Conservation (phyloP, 306 rosid genomes). For the Cicer bijugum region DNA sequence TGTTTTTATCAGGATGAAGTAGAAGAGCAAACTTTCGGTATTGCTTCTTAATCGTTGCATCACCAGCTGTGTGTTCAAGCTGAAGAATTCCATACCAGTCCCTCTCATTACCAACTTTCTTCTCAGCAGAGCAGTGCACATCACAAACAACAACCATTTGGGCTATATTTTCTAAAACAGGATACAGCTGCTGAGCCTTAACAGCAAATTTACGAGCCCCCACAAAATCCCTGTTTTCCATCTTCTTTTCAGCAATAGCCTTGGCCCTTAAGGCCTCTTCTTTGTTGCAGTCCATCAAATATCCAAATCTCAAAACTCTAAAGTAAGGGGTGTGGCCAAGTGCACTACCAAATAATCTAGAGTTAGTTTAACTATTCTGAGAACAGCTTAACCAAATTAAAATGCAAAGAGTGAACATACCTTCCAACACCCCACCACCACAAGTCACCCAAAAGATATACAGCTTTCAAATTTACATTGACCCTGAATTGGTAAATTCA, state of each 20-base stretch:
- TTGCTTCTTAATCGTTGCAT: slow-evolving; percentile 80
- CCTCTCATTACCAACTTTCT: slow-evolving; percentile 69
- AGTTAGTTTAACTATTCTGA: slow-evolving; percentile 28
- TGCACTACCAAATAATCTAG: slow-evolving; percentile 36
- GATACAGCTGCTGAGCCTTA: slow-evolving; percentile 80
- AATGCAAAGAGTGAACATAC: slow-evolving; percentile 25
- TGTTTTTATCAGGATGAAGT: slow-evolving; percentile 97
- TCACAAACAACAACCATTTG: slow-evolving; percentile 87
- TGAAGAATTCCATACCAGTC: slow-evolving; percentile 96
- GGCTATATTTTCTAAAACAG: slow-evolving; percentile 76
- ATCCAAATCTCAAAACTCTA: slow-evolving; percentile 42
- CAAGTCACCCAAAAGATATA: slow-evolving; percentile 29
- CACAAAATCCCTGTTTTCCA: slow-evolving; percentile 71
- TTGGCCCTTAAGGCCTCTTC: slow-evolving; percentile 97
- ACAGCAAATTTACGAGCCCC: slow-evolving; percentile 80
- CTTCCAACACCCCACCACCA: slow-evolving; percentile 34
- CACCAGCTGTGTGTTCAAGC: slow-evolving; percentile 72
- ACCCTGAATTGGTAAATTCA: slow-evolving; percentile 41
- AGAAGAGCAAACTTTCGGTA: slow-evolving; percentile 84
- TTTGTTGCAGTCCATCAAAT: slow-evolving; percentile 85
- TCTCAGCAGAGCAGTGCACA: slow-evolving; percentile 79
- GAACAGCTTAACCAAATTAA: slow-evolving; percentile 36
- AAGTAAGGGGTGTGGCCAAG: slow-evolving; percentile 39
- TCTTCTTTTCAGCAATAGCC: slow-evolving; percentile 74
- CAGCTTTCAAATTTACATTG: slow-evolving; percentile 38